These are phyloP conservation scores for Conticribra guillardii DNA, from an alignment of 108 stramenopile genomes.

Conservation along the genomic window DNA sequence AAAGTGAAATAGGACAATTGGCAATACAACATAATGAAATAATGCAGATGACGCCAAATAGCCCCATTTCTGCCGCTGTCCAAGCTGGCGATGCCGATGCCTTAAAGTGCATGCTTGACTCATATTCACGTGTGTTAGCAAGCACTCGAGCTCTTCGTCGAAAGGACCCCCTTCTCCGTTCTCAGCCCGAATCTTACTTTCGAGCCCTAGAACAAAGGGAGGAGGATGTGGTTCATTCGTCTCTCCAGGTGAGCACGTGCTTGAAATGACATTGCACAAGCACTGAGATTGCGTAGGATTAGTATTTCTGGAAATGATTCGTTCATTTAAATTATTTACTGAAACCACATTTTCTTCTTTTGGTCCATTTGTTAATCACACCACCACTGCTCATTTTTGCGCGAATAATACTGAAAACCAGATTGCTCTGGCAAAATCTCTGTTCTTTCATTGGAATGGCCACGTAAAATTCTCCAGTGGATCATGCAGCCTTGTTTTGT, in stretches of 20 bases:
- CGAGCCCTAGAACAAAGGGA: constrained; percentile 15
- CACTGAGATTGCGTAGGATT: no score
- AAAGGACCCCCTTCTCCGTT: constrained; percentile 60
- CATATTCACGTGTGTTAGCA: constrained; percentile 11
- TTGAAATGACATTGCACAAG: no score
- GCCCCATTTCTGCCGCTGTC: constrained; percentile 26
- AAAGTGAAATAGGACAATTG: no score
- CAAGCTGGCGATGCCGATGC: constrained; percentile 19
- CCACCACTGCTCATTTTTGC: no score
- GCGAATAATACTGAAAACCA: no score
- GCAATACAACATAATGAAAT: neutral
- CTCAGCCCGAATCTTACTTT: constrained; percentile 34
- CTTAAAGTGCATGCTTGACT: constrained; percentile 31
- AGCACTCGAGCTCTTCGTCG: constrained; percentile 33
- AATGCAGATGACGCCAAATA: constrained; percentile 1
- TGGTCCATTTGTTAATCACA: no score
- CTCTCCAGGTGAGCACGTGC: constrained; percentile 33
- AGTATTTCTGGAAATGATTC: no score
- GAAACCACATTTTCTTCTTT: no score
- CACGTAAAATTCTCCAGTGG: constrained; percentile 3
- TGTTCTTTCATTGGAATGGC: constrained; percentile 33
- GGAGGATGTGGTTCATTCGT: constrained; percentile 25
- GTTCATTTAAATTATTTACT: no score
- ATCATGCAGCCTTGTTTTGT: constrained; percentile 23
- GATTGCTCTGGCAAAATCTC: constrained; percentile 33